Percentiles rank a stretch among this genome's conserved stretches.
Conservation (phyloP, 2,329 filamentous ascomycete species). For the Alternaria arbusti region DNA sequence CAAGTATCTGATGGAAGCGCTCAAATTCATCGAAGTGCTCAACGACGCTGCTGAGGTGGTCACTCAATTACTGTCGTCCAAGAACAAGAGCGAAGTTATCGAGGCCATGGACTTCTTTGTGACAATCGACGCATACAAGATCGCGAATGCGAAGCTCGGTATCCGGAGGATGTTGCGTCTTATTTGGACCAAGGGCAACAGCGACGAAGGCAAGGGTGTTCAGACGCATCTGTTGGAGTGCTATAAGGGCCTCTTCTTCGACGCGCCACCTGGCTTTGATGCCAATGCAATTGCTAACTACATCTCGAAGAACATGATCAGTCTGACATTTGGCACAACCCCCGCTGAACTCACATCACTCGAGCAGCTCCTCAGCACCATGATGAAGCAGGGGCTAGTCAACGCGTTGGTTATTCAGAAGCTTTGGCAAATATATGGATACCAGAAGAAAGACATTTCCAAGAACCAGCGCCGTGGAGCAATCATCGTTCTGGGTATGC, state of each 20-base stretch:
- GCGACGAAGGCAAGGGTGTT: conserved; percentile 97
- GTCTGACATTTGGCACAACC: conserved; percentile 92
- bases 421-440: conserved; percentile 96
- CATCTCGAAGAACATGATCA: conserved; percentile 98
- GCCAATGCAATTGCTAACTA: conserved; percentile 93
- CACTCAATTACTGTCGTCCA: conserved; percentile 86
- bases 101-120: conserved; percentile 99
- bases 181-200: conserved; percentile 99
- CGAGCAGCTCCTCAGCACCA: conserved; percentile 91
- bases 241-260: conserved; percentile 95
- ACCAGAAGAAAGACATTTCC: conserved; percentile 88
- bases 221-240: conserved; percentile 96
- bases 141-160: conserved; percentile 89
- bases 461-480: conserved; percentile 87
- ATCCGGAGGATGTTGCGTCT: conserved; percentile 95
- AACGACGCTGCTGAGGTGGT: conserved; percentile 82
- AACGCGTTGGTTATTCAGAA: conserved; percentile 87
- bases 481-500: conserved; percentile 96
- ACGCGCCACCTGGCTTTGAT: conserved; percentile 87
- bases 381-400: conserved; percentile 94
- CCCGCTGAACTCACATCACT: conserved; percentile 94
- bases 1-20: conserved; percentile 90
- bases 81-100: conserved; percentile 98
- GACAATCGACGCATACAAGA: conserved; percentile 92
- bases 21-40: conserved; percentile 91